Conservation (phyloP, 257 asterid genomes). For the Gynochthodes officinalis region DNA sequence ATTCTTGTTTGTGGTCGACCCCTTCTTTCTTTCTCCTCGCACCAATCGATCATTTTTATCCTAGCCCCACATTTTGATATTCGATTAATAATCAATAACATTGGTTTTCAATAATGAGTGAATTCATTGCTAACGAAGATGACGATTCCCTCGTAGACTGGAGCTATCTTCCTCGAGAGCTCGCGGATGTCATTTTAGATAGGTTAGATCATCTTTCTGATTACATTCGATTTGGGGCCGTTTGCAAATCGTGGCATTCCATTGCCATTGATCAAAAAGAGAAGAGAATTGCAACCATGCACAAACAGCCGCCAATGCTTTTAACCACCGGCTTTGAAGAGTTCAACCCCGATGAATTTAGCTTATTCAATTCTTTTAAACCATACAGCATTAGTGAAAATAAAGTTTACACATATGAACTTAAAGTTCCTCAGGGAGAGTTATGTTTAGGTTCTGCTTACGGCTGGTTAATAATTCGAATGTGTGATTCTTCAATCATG, state of each 20-base stretch:
- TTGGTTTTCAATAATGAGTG: no score
- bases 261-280: neutral
- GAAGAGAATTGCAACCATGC: neutral
- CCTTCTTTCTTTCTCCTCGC: no score
- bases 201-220: neutral
- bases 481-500: no score
- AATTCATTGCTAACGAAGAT: no score
- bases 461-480: neutral
- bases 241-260: neutral
- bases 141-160: neutral
- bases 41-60: no score
- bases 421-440: neutral
- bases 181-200: neutral
- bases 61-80: no score
- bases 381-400: neutral
- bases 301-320: neutral
- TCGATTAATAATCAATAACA: no score
- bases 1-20: no score
- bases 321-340: no score
- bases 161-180: neutral
- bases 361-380: neutral
- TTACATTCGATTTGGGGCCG: neutral
- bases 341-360: neutral
- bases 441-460: neutral
- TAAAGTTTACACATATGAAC: neutral